Conservation (phyloP, 352 stramenopile species). For the Pythium scleroteichum region DNA sequence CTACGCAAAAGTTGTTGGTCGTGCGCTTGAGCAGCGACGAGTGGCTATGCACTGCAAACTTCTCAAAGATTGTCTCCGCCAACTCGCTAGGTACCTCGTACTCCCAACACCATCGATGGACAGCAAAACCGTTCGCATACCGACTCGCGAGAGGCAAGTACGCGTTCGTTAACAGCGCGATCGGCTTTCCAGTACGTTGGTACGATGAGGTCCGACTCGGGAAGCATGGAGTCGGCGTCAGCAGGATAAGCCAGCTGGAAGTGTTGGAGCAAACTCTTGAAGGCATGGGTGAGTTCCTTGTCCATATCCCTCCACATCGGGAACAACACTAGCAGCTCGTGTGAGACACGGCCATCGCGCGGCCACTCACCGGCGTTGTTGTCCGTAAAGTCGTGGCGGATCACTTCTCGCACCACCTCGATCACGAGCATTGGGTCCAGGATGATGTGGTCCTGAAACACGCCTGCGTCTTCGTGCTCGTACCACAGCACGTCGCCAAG, state of each 20-base stretch:
- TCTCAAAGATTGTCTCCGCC: slow-evolving; percentile 31
- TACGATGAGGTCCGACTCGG: slow-evolving; percentile 22
- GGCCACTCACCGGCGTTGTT: background rate
- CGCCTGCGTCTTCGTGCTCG: slow-evolving; percentile 13
- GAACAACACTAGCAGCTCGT: slow-evolving; percentile 8
- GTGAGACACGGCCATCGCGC: slow-evolving; percentile 16
- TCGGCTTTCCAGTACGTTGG: slow-evolving; percentile 15
- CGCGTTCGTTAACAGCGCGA: background rate
- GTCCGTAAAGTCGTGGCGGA: slow-evolving; percentile 17
- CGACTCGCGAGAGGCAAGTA: background rate
- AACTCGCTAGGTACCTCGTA: slow-evolving; percentile 29
- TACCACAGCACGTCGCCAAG: slow-evolving; percentile 28
- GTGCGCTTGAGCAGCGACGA: slow-evolving; percentile 18
- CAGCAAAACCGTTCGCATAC: background rate
- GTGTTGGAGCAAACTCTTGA: slow-evolving; percentile 34
- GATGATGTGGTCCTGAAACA: slow-evolving; percentile 17
- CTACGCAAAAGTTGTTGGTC: slow-evolving; percentile 11
- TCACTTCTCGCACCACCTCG: slow-evolving; percentile 26
- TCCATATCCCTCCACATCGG: slow-evolving; percentile 29
- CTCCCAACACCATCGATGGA: slow-evolving; percentile 28
- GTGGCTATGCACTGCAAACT: slow-evolving; percentile 33
- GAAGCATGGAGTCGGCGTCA: slow-evolving; percentile 16
- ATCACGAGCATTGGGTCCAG: slow-evolving; percentile 34
- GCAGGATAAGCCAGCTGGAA: slow-evolving; percentile 30
- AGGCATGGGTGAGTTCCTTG: slow-evolving; percentile 23